phyloP scores from a whole-genome alignment of 305 asterid genomes.

The Solanum aculeatissimum region DNA sequence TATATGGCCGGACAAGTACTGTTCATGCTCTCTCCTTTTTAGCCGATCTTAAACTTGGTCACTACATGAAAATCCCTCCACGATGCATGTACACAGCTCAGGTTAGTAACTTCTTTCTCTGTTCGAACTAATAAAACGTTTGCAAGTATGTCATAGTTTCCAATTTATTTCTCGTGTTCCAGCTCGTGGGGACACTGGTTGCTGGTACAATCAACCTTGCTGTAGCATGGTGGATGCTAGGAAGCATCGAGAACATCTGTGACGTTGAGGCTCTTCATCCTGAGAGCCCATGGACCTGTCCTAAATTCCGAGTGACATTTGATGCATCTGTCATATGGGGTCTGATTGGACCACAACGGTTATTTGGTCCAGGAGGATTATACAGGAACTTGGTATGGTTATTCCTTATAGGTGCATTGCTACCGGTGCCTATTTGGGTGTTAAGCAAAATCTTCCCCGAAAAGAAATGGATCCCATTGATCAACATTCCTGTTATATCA shows the following conservation, averaged over 20 bases:
- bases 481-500: conserved; percentile 82
- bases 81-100: conserved; percentile 90
- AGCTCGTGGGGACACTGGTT: conserved; percentile 76
- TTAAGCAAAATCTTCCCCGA: conserved; percentile 75
- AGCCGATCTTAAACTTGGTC: conserved; percentile 94
- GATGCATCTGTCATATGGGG: conserved; percentile 97
- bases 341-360: conserved; percentile 66
- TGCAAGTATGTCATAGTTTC: background rate
- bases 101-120: conserved; percentile 21
- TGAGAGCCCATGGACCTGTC: conserved; percentile 96
- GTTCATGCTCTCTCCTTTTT: conserved; percentile 92
- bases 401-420: conserved; percentile 74
- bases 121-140: background rate
- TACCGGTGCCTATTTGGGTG: conserved; percentile 91
- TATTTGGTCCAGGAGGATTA: conserved; percentile 69
- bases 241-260: conserved; percentile 72
- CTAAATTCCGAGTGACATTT: conserved; percentile 79
- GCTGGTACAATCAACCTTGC: conserved; percentile 77
- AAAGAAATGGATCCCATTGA: conserved; percentile 89
- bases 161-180: background rate
- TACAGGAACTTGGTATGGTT: conserved; percentile 90
- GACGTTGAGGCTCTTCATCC: conserved; percentile 77
- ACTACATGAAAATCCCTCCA: conserved; percentile 98
- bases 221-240: conserved; percentile 97
- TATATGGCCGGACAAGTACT: conserved; percentile 85